Evolutionary conservation across 192 early-diverging fungal genomes (phyloP), one percentile per base, ranked within the genome.

Genomic region (Coemansia sp.): DNA sequence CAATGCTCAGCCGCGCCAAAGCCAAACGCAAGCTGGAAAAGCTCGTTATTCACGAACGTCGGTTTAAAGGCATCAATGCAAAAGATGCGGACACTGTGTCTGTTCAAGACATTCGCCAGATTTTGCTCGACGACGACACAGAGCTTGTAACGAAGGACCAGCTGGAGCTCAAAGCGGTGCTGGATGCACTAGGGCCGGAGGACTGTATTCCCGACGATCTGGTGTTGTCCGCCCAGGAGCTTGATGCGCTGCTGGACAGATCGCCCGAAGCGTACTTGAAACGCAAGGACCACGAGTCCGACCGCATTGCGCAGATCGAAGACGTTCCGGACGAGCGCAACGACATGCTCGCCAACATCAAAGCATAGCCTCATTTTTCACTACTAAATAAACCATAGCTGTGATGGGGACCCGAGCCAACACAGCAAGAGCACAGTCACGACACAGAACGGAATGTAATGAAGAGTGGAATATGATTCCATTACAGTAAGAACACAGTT

Each of bases 11-110:
- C 22, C 72, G 84, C 8, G 95, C 96, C 5, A 83, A 85, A 36
- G 87, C 84, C 47, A 98, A 98, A 63, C 83, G 94, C 50, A 88
- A 88, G 69, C 74, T 98, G 4, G 96, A 96, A 60, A 93, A 96
- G 66, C 74, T 97, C 4, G 96, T 98, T n/a, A 96, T 97, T 57
- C 93, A 95, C 59, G 94, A 93, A 62, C 82, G 89, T 59, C 84
- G 85, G 42, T 91, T 91, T 82, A 92, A 93, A 74, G 75, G 85
- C 17, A 19, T 20, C 22, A 34, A 42, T 0, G 15, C 51, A 9
- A 23, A 34, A 1, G 34, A 10, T 0, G 17, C 51, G 4, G 20
- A 34, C 40, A 12, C 11, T 5, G 58, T 88, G 0, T 86, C 81
- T 0, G 60, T 88, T 2, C 68, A 80, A 17, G 92, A 95, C 49